Evolutionary conservation across 2,329 filamentous ascomycete species (phyloP).

Genomic region (Myriangium duriaei): DNA sequence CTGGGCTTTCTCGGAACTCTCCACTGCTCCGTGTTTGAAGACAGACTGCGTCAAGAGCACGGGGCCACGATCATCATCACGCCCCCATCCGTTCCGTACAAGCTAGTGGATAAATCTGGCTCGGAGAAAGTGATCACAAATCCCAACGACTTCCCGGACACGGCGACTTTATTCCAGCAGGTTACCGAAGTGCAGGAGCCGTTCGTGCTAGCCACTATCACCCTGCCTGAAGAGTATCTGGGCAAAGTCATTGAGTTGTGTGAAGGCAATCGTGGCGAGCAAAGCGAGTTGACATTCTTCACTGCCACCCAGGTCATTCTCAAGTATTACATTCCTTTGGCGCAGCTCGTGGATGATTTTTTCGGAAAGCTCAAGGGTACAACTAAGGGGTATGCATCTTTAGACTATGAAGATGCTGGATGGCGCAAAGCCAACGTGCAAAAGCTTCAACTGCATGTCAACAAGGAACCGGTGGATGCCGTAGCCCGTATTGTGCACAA

Average conservation of each 20-base stretch:
- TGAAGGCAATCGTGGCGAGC: conserved; percentile 75
- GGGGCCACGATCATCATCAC: conserved; percentile 94
- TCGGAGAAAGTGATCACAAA: conserved; percentile 69
- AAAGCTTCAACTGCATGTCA: conserved; percentile 87
- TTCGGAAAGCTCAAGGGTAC: conserved; percentile 91
- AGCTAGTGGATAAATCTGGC: conserved; percentile 68
- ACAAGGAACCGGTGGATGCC: conserved; percentile 85
- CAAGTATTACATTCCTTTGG: conserved; percentile 78
- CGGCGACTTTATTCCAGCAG: conserved; percentile 42
- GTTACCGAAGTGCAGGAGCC: conserved; percentile 56
- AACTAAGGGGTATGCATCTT: conserved; percentile 87
- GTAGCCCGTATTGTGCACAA: conserved; percentile 80
- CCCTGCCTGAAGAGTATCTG: conserved; percentile 84
- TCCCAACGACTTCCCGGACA: conserved; percentile 76
- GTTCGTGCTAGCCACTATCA: conserved; percentile 73
- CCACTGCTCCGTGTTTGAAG: conserved; percentile 98
- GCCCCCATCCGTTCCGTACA: conserved; percentile 86
- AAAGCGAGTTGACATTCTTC: conserved; percentile 83
- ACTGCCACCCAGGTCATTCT: conserved; percentile 85
- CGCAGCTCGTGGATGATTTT: conserved; percentile 88
- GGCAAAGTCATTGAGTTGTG: conserved; percentile 92
- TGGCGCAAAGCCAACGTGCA: conserved; percentile 70
- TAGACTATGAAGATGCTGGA: conserved; percentile 93
- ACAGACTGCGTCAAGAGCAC: conserved; percentile 85
- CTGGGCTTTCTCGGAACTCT: conserved; percentile 91